Base-by-base conservation (phyloP, 2,329 filamentous ascomycete genomes). In the Colletotrichum echinochloae region DNA sequence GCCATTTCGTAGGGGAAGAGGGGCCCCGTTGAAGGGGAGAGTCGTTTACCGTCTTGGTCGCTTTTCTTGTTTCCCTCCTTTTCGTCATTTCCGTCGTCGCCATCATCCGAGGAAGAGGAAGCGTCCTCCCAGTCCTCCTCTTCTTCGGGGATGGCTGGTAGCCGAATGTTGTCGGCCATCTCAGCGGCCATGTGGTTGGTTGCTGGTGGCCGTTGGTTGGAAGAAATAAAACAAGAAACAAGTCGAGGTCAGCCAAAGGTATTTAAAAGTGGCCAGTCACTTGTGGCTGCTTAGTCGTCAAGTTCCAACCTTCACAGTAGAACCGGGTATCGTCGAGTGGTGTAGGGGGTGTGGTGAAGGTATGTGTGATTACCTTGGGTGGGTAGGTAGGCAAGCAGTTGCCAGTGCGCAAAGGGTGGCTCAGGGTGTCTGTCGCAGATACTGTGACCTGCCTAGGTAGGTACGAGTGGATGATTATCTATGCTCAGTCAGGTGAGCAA, bases 101-200 rank as follows among this genome's bases (percentile, higher is more conserved):
- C n/a, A 20, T 56, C 51, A 11, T 55, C 49, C 39, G 61, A 63
- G 12, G 41, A 44, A 44, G 60, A 62, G 61, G 61, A 64, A 14
- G 37, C 28, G 20, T 64, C 61, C 30, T 56, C 49, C 61, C 61
- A 64, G 7, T 55, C 39, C 26, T n/a, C 61, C n/a, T 64, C 39
- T 39, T 56, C 61, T 37, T 64, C 61, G 6, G n/a, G 51, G 37
- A 56, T 44, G 44, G n/a, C 18, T 33, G 60, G 35, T 26, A 52
- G 28, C 18, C 14, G 18, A 37, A n/a, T 28, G 26, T 28, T 39
- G 5, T 37, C 11, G 14, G 61, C 28, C 49, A 64, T 64, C 18
- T 55, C 30, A n/a, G 18, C 44, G 51, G 30, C 14, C 20, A 35
- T 30, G n/a, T 48, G 51, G 39, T 44, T 48, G 51, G 39, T 44